phyloP scores from a whole-genome alignment of 345 rosid species.

The Triadica sebifera region DNA sequence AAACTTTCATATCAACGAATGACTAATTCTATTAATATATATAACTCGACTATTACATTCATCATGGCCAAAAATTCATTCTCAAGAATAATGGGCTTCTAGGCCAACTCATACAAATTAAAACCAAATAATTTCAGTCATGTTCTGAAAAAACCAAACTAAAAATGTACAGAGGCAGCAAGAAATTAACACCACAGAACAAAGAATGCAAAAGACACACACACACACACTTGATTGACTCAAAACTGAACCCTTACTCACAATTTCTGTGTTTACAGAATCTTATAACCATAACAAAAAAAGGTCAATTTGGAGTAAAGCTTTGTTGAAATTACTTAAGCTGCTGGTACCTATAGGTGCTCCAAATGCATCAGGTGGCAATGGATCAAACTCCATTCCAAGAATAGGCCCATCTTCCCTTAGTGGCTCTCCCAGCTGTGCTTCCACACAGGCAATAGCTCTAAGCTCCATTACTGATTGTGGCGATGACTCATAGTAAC shows the following conservation, averaged over 20 bases:
- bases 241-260: background rate
- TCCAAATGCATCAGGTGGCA: slow-evolving; percentile 98
- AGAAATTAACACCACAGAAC: background rate
- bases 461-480: slow-evolving; percentile 77
- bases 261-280: background rate
- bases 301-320: background rate
- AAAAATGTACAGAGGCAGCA: too few species aligned
- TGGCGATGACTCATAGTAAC: slow-evolving; percentile 58
- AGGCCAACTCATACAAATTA: too few species aligned
- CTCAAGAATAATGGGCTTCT: too few species aligned
- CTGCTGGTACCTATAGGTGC: slow-evolving; percentile 61
- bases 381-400: slow-evolving; percentile 94
- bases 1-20: too few species aligned
- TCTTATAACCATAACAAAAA: background rate
- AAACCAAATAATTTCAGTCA: too few species aligned
- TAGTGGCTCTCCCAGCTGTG: slow-evolving; percentile 90
- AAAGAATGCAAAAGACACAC: too few species aligned
- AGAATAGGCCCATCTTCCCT: slow-evolving; percentile 97
- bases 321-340: background rate
- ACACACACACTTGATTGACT: too few species aligned
- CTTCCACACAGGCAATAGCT: slow-evolving; percentile 90
- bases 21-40: too few species aligned
- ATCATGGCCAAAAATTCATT: too few species aligned
- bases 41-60: too few species aligned
- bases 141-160: too few species aligned